A percentile compares a stretch with the other conserved stretches of the same genome.
phyloP scores from a whole-genome alignment of 2,329 filamentous ascomycete genomes.

The Paraconiothyrium brasiliense region DNA sequence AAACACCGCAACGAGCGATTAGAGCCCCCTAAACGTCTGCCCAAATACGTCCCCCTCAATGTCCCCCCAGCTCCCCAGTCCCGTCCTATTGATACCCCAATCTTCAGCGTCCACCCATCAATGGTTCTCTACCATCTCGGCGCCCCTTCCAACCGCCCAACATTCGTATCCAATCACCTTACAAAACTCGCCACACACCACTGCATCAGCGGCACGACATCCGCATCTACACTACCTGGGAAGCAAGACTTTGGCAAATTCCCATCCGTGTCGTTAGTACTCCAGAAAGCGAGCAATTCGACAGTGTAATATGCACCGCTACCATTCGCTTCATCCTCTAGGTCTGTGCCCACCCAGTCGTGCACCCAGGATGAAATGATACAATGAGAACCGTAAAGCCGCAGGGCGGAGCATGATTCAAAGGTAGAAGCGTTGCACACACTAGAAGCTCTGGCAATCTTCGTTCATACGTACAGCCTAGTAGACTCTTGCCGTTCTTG shows the following conservation, averaged over 20 bases:
- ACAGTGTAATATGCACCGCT: constrained; percentile 73
- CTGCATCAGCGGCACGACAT: constrained; percentile 69
- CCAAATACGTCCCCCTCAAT: constrained; percentile 28
- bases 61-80: constrained; percentile 51
- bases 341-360: constrained; percentile 73
- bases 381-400: too few species aligned
- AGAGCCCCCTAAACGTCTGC: neutral
- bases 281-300: constrained; percentile 74
- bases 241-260: constrained; percentile 65
- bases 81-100: constrained; percentile 50
- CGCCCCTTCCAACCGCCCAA: constrained; percentile 54
- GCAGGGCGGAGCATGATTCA: too few species aligned
- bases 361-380: constrained; percentile 69
- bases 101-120: constrained; percentile 38
- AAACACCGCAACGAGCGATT: neutral
- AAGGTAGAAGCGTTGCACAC: constrained; percentile 51
- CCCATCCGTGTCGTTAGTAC: constrained; percentile 64
- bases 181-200: constrained; percentile 81
- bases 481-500: too few species aligned
- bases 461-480: too few species aligned
- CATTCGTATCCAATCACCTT: constrained; percentile 71
- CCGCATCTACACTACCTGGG: constrained; percentile 59
- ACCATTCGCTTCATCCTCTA: constrained; percentile 61
- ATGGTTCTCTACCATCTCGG: constrained; percentile 64
- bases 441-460: too few species aligned